Base-by-base conservation (phyloP, 2,329 filamentous ascomycete genomes). In the Purpureocillium takamizusanense region DNA sequence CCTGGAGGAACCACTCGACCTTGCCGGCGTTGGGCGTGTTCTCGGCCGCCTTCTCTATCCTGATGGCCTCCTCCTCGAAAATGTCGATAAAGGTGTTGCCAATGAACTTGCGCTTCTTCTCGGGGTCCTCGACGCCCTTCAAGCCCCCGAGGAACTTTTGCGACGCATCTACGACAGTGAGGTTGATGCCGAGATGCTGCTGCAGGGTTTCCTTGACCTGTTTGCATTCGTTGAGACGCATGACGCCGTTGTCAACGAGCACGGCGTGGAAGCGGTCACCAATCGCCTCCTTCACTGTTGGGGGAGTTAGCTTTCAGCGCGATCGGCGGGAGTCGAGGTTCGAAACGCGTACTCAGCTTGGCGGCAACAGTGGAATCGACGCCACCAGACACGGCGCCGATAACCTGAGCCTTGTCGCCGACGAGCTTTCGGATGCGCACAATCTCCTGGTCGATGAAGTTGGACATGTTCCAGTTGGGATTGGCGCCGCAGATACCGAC, bases 361-460 rank as follows among this genome's bases (percentile, higher is more conserved):
- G 86, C 86, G 2, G 82, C 88, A 10, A 95, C 89, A 3, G 89
- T 95, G 10, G 78, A 84, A 61, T 95, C 89, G 13, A 95, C 89
- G 53, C 89, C 89, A 47, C 89, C 88, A 46, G 76, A 62, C 25
- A 66, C 60, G 7, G 65, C 66, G 9, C 65, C 66, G 47, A 90
- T 78, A 38, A 95, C 90, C 54, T 92, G 90, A 2, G 76, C 88
- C 40, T 74, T 81, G 21, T 81, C 74, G 16, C 92, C 92, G 31
- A 95, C 88, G 27, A 95, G 70, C 21, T 80, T 72, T 23, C 86
- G 73, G 54, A 97, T 95, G 41, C 87, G 75, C 31, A 67, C 62
- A 47, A 95, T 85, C 62, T 95, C 88, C 53, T 85, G 74, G 45
- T 86, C 76, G 8, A 86, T 71, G 53, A 97, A 97, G 51, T 83